Base-by-base conservation (phyloP, 2,329 filamentous ascomycete genomes). In the Massarina eburnea region DNA sequence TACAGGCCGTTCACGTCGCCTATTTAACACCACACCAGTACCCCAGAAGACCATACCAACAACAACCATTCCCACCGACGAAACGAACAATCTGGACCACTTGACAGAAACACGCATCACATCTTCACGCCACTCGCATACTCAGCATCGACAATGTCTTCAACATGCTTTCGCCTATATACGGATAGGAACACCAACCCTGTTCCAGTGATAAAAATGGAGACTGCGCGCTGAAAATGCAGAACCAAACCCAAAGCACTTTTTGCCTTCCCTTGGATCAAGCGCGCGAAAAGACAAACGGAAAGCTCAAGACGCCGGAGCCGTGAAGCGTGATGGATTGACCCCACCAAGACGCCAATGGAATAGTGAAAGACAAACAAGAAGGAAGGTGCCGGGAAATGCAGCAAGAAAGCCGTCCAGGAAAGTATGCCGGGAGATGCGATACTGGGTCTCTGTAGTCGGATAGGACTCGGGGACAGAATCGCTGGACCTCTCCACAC, bases 331-430 rank as follows among this genome's bases (percentile, higher is more conserved):
- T 30, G 58, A 58, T 53, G 57, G 57, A 48, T 41, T 20, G 35
- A 55, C 26, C 41, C 52, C 48, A 33, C 43, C 39, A 37, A 43
- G 62, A 63, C 64, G 53, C 62, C 61, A 35, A 44, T 20, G 14
- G 10, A 4, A 49, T 51, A 51, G 29, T 38, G 57, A 63, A 59
- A 51, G 48, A 66, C 55, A 67, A 59, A 59, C 60, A 62, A 58
- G 45, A 66, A 58, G 46, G 43, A 44, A 54, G 50, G 54, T 47
- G 57, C 56, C 58, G 51, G 54, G 43, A 67, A 68, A 69, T 69
- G 65, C 66, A 60, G 58, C 49, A 60, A 59, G 36, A 29, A 44
- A 55, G 53, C 61, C 64, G 42, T 63, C 58, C 57, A 41, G 49
- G 55, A 48, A 49, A 21, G 57, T 43, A 61, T 63, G 61, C 62